phyloP scores from a whole-genome alignment of 2,329 filamentous ascomycete genomes.

The Eutypella sp. region DNA sequence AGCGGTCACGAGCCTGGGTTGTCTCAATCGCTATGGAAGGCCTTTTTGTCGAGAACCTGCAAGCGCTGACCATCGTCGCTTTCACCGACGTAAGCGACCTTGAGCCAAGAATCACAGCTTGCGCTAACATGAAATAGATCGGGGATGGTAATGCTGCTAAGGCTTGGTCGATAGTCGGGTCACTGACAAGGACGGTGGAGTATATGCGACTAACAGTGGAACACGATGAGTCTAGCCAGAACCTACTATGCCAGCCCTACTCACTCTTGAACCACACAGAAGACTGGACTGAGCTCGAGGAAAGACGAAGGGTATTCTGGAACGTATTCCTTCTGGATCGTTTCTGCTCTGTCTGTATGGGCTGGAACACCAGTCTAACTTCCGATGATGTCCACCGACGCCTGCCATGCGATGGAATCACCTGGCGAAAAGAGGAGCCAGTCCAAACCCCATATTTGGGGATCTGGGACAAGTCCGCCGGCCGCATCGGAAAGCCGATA shows the following conservation, averaged over 20 bases:
- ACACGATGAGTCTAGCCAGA: conserved; percentile 18
- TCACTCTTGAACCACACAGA: conserved; percentile 23
- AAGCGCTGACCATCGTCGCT: conserved; percentile 31
- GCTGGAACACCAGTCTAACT: conserved; percentile 32
- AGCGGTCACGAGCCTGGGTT: neutral
- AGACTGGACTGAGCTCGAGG: conserved; percentile 30
- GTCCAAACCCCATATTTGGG: conserved; percentile 40
- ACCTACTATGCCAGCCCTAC: conserved; percentile 14
- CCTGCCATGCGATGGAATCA: conserved; percentile 33
- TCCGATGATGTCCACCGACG: conserved; percentile 27
- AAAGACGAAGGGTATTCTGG: conserved; percentile 33
- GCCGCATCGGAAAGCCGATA: conserved; percentile 34
- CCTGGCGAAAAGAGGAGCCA: conserved; percentile 35
- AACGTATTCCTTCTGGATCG: conserved; percentile 32
- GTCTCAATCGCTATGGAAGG: conserved; percentile 17
- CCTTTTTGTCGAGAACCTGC: conserved; percentile 31
- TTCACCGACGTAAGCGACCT: conserved; percentile 28
- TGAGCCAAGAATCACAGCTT: neutral
- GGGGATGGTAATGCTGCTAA: conserved; percentile 24
- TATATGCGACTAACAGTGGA: conserved; percentile 31
- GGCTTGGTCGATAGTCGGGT: conserved; percentile 33
- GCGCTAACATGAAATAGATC: conserved; percentile 25
- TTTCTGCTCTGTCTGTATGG: conserved; percentile 36
- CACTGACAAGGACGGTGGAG: conserved; percentile 31
- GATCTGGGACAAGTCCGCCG: conserved; percentile 37